Evolutionary conservation across 768 basidiomycete species (phyloP).

Genomic region (Boletus huronensis): DNA sequence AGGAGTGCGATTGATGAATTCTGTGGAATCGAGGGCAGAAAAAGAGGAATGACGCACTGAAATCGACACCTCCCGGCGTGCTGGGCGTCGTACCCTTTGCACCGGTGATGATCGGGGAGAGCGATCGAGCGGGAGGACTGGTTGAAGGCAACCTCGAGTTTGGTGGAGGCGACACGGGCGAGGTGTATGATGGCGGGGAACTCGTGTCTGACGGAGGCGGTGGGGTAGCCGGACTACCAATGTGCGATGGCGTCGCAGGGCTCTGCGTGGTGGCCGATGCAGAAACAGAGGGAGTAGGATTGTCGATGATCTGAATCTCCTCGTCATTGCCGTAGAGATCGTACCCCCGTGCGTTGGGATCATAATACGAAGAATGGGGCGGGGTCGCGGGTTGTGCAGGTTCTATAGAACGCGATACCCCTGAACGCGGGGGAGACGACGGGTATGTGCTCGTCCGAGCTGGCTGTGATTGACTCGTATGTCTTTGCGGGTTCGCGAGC

Average conservation of each 20-base stretch:
- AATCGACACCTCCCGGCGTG: slow-evolving; percentile 28
- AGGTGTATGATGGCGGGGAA: slow-evolving; percentile 3
- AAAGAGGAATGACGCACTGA: slow-evolving; percentile 23
- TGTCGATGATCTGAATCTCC: slow-evolving; percentile 11
- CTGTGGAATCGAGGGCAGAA: too few relatives aligned
- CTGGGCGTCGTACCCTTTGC: slow-evolving; percentile 13
- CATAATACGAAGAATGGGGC: slow-evolving; percentile 33
- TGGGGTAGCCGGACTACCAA: not conserved
- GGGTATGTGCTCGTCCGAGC: slow-evolving; percentile 8
- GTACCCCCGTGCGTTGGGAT: slow-evolving; percentile 33
- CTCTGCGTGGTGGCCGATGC: not conserved
- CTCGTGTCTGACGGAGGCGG: not conserved
- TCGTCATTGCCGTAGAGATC: slow-evolving; percentile 23
- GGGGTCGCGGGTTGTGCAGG: not conserved
- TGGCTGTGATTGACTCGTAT: slow-evolving; percentile 4
- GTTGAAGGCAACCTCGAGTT: not conserved
- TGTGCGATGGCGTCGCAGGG: not conserved
- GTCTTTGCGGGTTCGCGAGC: not conserved
- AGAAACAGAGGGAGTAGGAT: not conserved
- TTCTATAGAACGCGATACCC: not conserved
- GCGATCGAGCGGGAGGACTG: slow-evolving; percentile 1
- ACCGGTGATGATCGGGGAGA: slow-evolving; percentile 8
- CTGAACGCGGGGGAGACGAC: slow-evolving; percentile 15
- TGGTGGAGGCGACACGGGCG: slow-evolving; percentile 4
- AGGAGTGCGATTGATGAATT: not conserved